phyloP scores from a whole-genome alignment of 2,329 filamentous ascomycete genomes.

The Arthroderma uncinatum region DNA sequence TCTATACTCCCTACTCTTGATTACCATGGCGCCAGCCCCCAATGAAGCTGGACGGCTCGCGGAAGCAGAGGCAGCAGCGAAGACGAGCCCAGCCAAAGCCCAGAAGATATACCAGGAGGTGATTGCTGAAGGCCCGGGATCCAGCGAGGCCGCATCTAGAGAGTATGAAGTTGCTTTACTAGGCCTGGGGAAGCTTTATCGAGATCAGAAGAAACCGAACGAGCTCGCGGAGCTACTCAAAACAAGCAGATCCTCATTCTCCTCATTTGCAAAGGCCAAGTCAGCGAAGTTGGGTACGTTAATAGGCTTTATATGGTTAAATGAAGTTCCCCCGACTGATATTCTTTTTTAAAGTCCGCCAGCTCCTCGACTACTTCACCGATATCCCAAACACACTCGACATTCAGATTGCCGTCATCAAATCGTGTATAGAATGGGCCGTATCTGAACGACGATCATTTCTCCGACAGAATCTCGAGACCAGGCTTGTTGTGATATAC shows the following conservation, averaged over 20 bases:
- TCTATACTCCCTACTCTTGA: conserved; percentile 1
- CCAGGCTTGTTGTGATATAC: conserved; percentile 81
- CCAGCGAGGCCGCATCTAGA: conserved; percentile 73
- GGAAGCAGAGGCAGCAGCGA: conserved; percentile 76
- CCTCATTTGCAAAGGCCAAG: conserved; percentile 97
- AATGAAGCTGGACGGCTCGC: conserved; percentile 58
- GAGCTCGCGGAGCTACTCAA: conserved; percentile 84
- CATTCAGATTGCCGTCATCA: conserved; percentile 86
- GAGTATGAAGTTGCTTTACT: conserved; percentile 87
- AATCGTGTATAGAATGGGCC: conserved; percentile 99
- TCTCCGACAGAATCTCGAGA: conserved; percentile 95
- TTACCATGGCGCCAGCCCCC: conserved; percentile 39
- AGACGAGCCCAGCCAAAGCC: conserved; percentile 70
- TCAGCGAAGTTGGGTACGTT: conserved; percentile 85
- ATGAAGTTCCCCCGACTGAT: neutral
- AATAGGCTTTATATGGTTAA: neutral
- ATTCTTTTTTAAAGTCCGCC: conserved; percentile 55
- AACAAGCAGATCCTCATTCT: conserved; percentile 80
- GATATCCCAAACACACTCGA: conserved; percentile 91
- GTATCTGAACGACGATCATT: conserved; percentile 89
- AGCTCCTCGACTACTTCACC: conserved; percentile 90
- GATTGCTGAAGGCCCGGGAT: conserved; percentile 70
- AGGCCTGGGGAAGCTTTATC: conserved; percentile 81
- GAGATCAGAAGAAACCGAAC: conserved; percentile 66
- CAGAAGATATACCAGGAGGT: conserved; percentile 84